A percentile compares a stretch with the other conserved stretches of the same genome.
Evolutionary conservation across 1,139 yeast species (phyloP).

Genomic region (Taiozyma sp.): DNA sequence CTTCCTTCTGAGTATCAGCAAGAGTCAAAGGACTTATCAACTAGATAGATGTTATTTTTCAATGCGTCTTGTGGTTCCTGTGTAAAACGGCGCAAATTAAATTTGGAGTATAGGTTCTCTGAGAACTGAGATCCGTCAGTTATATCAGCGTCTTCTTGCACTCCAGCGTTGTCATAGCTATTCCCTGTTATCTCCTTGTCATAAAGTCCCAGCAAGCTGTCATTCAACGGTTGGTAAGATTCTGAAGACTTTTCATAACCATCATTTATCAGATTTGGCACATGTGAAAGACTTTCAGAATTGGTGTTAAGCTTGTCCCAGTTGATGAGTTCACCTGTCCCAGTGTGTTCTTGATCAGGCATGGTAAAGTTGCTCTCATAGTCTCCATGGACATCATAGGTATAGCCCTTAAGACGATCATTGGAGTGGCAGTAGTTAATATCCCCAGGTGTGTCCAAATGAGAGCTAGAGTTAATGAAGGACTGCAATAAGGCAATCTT

Average conservation of each 20-base stretch:
- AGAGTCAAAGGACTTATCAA: slow-evolving; percentile 1
- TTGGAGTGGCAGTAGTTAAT: not conserved
- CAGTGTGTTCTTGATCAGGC: not conserved
- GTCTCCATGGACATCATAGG: not conserved
- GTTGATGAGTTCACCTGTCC: not conserved
- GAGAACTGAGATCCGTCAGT: slow-evolving; percentile 6
- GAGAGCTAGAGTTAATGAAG: not conserved
- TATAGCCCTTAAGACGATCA: not conserved
- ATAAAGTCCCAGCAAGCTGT: slow-evolving; percentile 5
- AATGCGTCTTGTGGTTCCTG: not conserved
- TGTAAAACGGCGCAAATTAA: slow-evolving; percentile 9
- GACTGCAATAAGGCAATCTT: not conserved
- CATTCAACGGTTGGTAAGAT: not conserved
- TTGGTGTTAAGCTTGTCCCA: not conserved
- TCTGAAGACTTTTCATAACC: not conserved
- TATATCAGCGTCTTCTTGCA: not conserved
- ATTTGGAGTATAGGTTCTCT: slow-evolving; percentile 13
- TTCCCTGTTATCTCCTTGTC: not conserved
- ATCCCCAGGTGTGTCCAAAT: not conserved
- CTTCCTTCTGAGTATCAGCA: not conserved
- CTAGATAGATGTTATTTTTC: slow-evolving; percentile 1
- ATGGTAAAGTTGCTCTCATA: not conserved
- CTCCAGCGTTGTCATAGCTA: not conserved
- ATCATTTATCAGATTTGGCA: not conserved
- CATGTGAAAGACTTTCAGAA: not conserved